phyloP scores from a whole-genome alignment of 192 early-diverging fungal genomes.

The Linnemannia schmuckeri region DNA sequence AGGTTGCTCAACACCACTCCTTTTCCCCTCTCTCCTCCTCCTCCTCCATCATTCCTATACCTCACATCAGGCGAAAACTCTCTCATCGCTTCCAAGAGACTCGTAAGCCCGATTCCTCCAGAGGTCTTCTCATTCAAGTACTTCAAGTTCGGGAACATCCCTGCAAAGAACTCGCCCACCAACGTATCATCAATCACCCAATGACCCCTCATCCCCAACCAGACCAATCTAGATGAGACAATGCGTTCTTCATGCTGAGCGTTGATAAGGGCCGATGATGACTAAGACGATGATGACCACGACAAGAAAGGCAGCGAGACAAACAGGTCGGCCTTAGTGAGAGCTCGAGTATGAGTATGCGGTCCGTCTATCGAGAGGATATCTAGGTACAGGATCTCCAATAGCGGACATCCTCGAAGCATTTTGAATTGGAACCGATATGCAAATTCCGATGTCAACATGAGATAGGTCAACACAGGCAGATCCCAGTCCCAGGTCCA shows the following conservation, averaged over 20 bases:
- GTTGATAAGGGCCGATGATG: neutral
- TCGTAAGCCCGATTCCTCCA: neutral
- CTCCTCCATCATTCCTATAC: neutral
- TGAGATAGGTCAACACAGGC: neutral
- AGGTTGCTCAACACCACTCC: neutral
- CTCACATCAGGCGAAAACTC: neutral
- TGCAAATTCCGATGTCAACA: neutral
- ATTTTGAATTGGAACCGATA: neutral
- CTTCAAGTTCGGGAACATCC: neutral
- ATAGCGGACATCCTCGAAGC: neutral
- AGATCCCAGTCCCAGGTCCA: neutral
- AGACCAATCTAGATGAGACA: neutral
- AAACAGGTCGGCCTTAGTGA: neutral
- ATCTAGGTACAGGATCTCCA: neutral
- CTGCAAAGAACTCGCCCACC: neutral
- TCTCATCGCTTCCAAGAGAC: neutral
- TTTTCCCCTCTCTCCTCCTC: neutral
- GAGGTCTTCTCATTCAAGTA: neutral
- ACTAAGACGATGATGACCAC: neutral
- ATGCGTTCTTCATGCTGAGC: neutral
- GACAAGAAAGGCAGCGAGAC: neutral
- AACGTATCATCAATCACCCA: neutral
- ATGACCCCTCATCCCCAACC: neutral
- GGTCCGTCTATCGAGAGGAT: neutral
- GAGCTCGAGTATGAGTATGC: neutral